These are phyloP conservation scores for Pneumocystis murina DNA, from an alignment of 1,139 yeast genomes.

Conservation along the genomic window DNA sequence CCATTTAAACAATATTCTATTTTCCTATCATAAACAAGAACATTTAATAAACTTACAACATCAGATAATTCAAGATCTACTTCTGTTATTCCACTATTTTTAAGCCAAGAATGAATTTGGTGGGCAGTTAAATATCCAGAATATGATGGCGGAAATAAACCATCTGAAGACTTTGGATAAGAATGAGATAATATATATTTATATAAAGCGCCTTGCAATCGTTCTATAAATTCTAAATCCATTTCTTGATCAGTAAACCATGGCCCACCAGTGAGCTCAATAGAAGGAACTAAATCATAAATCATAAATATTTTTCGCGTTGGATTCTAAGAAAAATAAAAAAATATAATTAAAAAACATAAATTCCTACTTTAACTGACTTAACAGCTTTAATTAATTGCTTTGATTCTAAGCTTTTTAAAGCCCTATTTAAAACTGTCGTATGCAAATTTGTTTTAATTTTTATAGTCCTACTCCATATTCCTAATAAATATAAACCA, in stretches of 20 bases:
- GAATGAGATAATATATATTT: constrained; percentile 62
- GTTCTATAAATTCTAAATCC: constrained; percentile 84
- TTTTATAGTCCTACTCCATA: constrained; percentile 86
- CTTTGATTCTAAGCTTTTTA: constrained; percentile 69
- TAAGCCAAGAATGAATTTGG: constrained; percentile 61
- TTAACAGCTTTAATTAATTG: constrained; percentile 80
- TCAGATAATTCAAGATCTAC: constrained; percentile 65
- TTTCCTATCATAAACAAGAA: constrained; percentile 72
- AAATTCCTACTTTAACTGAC: constrained; percentile 38
- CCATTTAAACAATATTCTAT: constrained; percentile 46
- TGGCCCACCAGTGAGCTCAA: constrained; percentile 96
- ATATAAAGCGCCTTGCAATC: constrained; percentile 74
- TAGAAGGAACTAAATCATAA: constrained; percentile 80
- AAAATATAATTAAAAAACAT: constrained; percentile 19
- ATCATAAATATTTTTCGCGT: constrained; percentile 93
- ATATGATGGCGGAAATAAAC: constrained; percentile 36
- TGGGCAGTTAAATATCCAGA: constrained; percentile 54
- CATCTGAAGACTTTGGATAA: constrained; percentile 40
- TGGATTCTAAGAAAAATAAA: constrained; percentile 38
- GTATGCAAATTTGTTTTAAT: constrained; percentile 86
- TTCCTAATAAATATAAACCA: constrained; percentile 12
- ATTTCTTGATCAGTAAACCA: constrained; percentile 96
- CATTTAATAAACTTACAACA: constrained; percentile 73
- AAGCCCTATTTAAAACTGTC: constrained; percentile 72
- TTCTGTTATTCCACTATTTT: constrained; percentile 49